Evolutionary conservation across 202 grass and related monocot species (phyloP).

Genomic region (Eragrostis tef): DNA sequence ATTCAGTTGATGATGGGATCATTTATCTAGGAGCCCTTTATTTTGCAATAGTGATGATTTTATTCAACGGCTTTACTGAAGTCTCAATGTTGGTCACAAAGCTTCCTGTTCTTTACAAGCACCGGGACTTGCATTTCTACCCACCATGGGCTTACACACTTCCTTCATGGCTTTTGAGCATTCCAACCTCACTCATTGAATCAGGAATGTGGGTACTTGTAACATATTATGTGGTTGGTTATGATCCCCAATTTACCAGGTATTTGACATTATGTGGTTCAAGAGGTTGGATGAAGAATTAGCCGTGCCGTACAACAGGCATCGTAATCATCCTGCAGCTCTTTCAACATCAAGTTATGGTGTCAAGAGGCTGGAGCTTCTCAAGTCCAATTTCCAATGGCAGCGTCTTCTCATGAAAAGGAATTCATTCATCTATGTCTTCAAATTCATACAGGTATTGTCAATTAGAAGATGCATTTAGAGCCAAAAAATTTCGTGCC

Average conservation of each 20-base stretch:
- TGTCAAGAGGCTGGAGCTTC: slow-evolving; percentile 86
- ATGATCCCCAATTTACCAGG: slow-evolving; percentile 97
- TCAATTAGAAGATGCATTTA: slow-evolving; percentile 35
- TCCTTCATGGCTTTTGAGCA: slow-evolving; percentile 95
- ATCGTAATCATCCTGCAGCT: slow-evolving; percentile 75
- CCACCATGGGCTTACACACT: slow-evolving; percentile 91
- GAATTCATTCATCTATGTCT: slow-evolving; percentile 96
- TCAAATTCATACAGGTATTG: slow-evolving; percentile 98
- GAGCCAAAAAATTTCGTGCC: neutral
- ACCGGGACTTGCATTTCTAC: slow-evolving; percentile 98
- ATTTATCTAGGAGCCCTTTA: slow-evolving; percentile 93
- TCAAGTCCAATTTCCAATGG: slow-evolving; percentile 91
- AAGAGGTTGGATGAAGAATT: slow-evolving; percentile 75
- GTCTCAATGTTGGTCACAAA: slow-evolving; percentile 91
- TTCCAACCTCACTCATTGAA: slow-evolving; percentile 90
- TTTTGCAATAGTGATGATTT: slow-evolving; percentile 97
- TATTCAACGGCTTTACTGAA: slow-evolving; percentile 99
- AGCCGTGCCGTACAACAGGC: slow-evolving; percentile 70
- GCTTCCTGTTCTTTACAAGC: slow-evolving; percentile 98
- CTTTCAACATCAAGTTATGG: slow-evolving; percentile 90
- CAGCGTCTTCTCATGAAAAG: slow-evolving; percentile 93
- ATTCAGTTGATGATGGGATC: slow-evolving; percentile 93
- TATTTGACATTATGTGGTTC: slow-evolving; percentile 48
- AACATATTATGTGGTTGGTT: slow-evolving; percentile 98
- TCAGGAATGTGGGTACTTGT: slow-evolving; percentile 96